A percentile compares a stretch with the other conserved stretches of the same genome.
Evolutionary conservation across 768 basidiomycete genomes (phyloP).

Genomic region (Hirschioporus abietinus): DNA sequence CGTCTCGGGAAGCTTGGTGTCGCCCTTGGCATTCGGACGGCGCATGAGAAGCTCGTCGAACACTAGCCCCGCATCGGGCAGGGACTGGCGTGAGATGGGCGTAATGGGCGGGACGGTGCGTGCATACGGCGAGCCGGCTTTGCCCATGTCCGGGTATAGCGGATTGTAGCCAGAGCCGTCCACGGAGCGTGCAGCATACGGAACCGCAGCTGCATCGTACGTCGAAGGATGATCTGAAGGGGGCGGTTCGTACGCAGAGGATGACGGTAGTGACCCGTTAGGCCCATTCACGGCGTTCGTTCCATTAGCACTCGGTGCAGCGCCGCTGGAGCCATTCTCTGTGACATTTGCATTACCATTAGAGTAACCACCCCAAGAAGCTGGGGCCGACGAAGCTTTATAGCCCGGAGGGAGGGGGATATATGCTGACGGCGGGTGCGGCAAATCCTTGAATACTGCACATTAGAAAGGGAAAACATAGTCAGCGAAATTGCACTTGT

Average conservation of each 20-base stretch:
- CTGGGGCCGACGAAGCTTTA: not conserved
- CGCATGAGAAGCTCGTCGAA: constrained; percentile 62
- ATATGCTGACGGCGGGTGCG: constrained; percentile 63
- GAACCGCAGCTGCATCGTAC: not conserved
- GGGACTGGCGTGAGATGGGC: constrained; percentile 33
- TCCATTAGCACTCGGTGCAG: not conserved
- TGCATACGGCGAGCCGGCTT: constrained; percentile 38
- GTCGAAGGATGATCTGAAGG: not conserved
- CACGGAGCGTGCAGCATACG: constrained; percentile 21
- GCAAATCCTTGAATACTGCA: constrained; percentile 73
- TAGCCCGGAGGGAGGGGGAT: constrained; percentile 24
- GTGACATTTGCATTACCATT: not conserved
- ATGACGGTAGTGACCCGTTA: not conserved
- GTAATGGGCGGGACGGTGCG: constrained; percentile 53
- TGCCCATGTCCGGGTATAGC: constrained; percentile 27
- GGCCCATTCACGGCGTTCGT: not conserved
- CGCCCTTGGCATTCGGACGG: constrained; percentile 8
- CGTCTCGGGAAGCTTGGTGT: constrained; percentile 26
- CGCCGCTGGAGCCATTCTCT: not conserved
- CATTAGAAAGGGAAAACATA: not conserved
- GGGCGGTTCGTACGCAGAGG: not conserved
- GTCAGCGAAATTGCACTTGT: not conserved
- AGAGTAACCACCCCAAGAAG: not conserved
- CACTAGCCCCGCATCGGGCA: constrained; percentile 63
- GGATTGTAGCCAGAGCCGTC: constrained; percentile 34